These are phyloP conservation scores for Rhodotorula paludigena DNA, from an alignment of 768 basidiomycete species.

Conservation along the genomic window DNA sequence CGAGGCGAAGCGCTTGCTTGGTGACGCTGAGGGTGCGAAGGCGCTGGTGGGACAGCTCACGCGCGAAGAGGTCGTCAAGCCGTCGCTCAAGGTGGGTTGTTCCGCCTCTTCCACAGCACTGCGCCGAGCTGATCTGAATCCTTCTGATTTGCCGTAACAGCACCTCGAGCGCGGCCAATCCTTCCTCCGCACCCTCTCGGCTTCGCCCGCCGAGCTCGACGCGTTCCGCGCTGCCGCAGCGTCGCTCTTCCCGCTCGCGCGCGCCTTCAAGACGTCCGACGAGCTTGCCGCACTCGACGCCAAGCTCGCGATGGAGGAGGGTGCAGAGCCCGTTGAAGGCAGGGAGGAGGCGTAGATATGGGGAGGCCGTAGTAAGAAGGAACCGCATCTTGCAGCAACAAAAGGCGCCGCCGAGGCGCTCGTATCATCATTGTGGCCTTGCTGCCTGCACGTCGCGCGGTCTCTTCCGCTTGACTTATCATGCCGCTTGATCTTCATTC, in stretches of 20 bases:
- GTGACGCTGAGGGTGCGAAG: constrained; percentile 53
- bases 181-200: background rate
- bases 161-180: constrained; percentile 47
- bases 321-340: background rate
- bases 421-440: no score
- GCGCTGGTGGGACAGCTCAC: constrained; percentile 56
- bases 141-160: constrained; percentile 36
- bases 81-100: constrained; percentile 44
- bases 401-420: no score
- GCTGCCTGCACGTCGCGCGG: no score
- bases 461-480: no score
- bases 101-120: no score
- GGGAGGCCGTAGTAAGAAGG: no score
- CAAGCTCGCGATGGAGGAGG: background rate
- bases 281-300: constrained; percentile 50
- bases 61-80: constrained; percentile 48
- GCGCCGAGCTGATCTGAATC: background rate
- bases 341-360: constrained; percentile 3
- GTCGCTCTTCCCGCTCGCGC: constrained; percentile 58
- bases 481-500: no score
- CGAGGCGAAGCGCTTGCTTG: constrained; percentile 54
- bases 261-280: constrained; percentile 59
- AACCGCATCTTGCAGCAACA: no score
- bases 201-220: constrained; percentile 54
- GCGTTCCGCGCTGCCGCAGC: constrained; percentile 62